Evolutionary conservation across 352 stramenopile genomes (phyloP).

Genomic region (Achlya hypogyna): DNA sequence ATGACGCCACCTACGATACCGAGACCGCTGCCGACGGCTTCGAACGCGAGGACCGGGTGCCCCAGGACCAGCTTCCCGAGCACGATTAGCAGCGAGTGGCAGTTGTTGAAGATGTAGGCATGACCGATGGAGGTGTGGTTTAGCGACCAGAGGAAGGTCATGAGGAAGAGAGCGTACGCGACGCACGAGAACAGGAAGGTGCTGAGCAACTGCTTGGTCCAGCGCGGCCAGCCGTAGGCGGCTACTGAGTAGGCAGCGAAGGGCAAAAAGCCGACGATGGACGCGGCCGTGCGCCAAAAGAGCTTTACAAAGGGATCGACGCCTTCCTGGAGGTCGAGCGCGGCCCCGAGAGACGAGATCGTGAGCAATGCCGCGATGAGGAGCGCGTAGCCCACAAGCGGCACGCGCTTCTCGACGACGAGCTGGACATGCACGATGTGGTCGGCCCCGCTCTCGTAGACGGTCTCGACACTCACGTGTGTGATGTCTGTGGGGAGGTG

Average conservation of each 20-base stretch:
- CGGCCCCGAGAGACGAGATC: slow-evolving; percentile 67
- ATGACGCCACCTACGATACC: slow-evolving; percentile 66
- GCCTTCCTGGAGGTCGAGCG: slow-evolving; percentile 53
- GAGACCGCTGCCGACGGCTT: slow-evolving; percentile 61
- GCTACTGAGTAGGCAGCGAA: slow-evolving; percentile 42
- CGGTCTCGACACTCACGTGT: slow-evolving; percentile 61
- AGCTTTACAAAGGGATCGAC: slow-evolving; percentile 78
- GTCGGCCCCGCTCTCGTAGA: slow-evolving; percentile 40
- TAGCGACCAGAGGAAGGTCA: slow-evolving; percentile 75
- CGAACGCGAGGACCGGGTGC: slow-evolving; percentile 48
- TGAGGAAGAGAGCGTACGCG: slow-evolving; percentile 68
- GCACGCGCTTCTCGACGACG: slow-evolving; percentile 63
- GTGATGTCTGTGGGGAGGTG: slow-evolving; percentile 59
- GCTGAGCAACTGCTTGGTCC: slow-evolving; percentile 35
- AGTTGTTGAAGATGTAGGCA: slow-evolving; percentile 86
- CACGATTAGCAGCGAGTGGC: slow-evolving; percentile 78
- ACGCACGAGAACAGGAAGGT: slow-evolving; percentile 65
- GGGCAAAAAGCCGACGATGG: slow-evolving; percentile 57
- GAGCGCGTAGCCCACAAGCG: slow-evolving; percentile 65
- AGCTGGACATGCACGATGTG: slow-evolving; percentile 59
- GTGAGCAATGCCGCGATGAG: slow-evolving; percentile 56
- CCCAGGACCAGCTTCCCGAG: slow-evolving; percentile 53
- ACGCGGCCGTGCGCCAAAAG: slow-evolving; percentile 73
- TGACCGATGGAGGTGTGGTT: slow-evolving; percentile 75
- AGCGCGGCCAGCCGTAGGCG: slow-evolving; percentile 43